These are phyloP conservation scores for Chytriomyces confervae DNA, from an alignment of 192 early-diverging fungal species.

Conservation along the genomic window DNA sequence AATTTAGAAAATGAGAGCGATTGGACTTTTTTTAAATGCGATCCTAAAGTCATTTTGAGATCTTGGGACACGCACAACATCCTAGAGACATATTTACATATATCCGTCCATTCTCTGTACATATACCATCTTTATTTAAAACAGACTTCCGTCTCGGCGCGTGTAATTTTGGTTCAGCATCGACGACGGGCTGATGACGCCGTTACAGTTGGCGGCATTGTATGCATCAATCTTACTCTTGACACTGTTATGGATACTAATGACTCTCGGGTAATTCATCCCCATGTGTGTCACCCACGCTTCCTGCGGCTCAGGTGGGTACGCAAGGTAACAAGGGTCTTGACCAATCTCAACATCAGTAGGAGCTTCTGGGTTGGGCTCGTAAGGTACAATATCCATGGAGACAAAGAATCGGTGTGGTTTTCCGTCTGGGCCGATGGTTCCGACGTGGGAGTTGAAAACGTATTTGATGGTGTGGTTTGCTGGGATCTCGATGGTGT, in stretches of 20 bases:
- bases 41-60: too few relatives aligned
- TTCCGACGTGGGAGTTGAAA: conserved; percentile 3
- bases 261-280: not conserved
- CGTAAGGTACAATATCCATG: not conserved
- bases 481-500: conserved; percentile 13
- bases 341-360: not conserved
- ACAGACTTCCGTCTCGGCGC: too few relatives aligned
- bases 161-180: not conserved
- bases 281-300: conserved; percentile 5
- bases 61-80: too few relatives aligned
- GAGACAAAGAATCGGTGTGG: too few relatives aligned
- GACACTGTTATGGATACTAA: conserved; percentile 2
- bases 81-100: too few relatives aligned
- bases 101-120: too few relatives aligned
- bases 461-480: conserved; percentile 4
- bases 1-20: too few relatives aligned
- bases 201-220: not conserved
- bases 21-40: too few relatives aligned
- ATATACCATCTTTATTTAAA: too few relatives aligned
- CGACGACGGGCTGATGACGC: not conserved
- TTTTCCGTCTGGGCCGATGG: conserved; percentile 13
- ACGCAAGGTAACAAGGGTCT: conserved; percentile 16
- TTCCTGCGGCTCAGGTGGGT: not conserved
- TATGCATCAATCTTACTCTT: conserved; percentile 9
- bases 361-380: not conserved